Base-by-base conservation (phyloP, 2,329 filamentous ascomycete genomes). In the Cytospora schulzeri region DNA sequence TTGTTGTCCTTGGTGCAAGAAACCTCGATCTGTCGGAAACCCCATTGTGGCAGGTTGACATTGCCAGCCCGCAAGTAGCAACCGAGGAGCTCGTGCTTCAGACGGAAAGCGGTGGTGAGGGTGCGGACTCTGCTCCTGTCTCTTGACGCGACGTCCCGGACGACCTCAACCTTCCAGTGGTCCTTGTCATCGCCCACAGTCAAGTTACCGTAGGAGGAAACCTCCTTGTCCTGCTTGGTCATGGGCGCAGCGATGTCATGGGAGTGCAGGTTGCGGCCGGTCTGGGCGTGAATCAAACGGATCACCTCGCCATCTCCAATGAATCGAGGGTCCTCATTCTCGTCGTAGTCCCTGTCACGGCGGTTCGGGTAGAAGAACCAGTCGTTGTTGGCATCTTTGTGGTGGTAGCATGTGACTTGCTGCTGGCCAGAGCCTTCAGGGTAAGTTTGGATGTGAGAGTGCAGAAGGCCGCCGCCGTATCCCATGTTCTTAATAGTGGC, bases 321-420 rank as follows among this genome's bases (percentile, higher is more conserved):
- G 74, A 89, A 96, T 67, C 92, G 82, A 41, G 90, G 87, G 64
- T 88, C 84, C n/a, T 81, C 87, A 66, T 91, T 88, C 5, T 86
- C 78, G 71, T 93, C 83, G 73, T 88, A 97, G 22, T 91, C 89
- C 28, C 84, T 79, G 65, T 96, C 86, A 61, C 83, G 79, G 68
- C 96, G 91, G 80, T 94, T 97, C 29, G 95, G 95, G 77, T 97
- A 97, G 79, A 99, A 93, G 80, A 96, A 97, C 95, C 95, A 99
- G 77, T 99, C 95, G 76, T 99, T 99, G 86, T 99, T 99, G 76
- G 94, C 85, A 82, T 99, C 95, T 77, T 99, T 99, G 84, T 99
- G 95, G 79, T 99, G 95, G 79, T 99, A 99, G 83, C 96, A 99
- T 68, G 95, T 99, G 67, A 99, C 89, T 77, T 99, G 95, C 78